Evolutionary conservation across 108 stramenopile genomes (phyloP).

Genomic region (Schizochytrium sp.): DNA sequence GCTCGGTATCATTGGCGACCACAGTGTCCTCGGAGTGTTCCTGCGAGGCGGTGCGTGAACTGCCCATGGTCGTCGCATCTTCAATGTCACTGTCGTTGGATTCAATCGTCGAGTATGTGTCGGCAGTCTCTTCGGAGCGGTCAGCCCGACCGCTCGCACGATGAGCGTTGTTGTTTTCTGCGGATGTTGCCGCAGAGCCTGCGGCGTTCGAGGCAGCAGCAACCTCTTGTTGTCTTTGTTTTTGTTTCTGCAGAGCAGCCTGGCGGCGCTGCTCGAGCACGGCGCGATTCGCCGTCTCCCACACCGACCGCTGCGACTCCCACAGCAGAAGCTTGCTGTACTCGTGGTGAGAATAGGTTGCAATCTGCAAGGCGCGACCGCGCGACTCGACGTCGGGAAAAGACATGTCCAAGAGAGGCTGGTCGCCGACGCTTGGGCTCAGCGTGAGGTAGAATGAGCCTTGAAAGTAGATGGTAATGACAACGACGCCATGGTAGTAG

Average conservation of each 20-base stretch:
- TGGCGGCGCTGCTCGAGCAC: constrained; percentile 14
- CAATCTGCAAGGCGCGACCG: neutral
- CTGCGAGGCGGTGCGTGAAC: no score
- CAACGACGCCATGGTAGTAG: constrained; percentile 50
- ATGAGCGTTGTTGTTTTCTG: no score
- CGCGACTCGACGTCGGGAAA: constrained; percentile 54
- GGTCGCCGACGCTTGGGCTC: constrained; percentile 44
- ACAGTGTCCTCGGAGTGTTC: no score
- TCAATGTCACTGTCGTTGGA: no score
- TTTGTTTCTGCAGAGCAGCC: neutral
- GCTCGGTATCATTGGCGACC: no score
- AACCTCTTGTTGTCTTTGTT: neutral
- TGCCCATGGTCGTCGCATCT: no score
- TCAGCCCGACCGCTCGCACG: no score
- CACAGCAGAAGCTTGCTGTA: neutral
- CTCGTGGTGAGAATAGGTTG: neutral
- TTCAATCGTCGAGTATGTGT: no score
- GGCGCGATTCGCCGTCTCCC: constrained; percentile 12
- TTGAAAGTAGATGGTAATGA: constrained; percentile 60
- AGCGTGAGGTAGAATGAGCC: constrained; percentile 54
- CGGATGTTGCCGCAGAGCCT: neutral
- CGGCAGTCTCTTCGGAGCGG: no score
- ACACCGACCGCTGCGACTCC: neutral
- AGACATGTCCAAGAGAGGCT: constrained; percentile 61
- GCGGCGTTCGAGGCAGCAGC: neutral